A percentile compares a stretch with the other conserved stretches of the same genome.
Evolutionary conservation across 2,329 filamentous ascomycete species (phyloP).

Genomic region (Diaporthe humulicola): DNA sequence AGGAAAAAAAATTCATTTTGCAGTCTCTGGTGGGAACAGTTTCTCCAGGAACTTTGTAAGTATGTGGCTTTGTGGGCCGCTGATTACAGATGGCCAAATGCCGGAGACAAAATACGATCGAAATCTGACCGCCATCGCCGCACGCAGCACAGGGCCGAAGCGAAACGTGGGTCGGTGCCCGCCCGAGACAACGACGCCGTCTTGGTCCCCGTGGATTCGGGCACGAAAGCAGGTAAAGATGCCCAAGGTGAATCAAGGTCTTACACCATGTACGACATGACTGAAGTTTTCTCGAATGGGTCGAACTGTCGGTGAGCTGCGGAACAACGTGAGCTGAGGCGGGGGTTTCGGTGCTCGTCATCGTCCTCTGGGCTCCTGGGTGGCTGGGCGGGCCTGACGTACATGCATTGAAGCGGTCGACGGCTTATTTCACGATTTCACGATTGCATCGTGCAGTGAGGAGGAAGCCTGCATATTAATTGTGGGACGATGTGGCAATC

Average conservation of each 20-base stretch:
- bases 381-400: conserved; percentile 37
- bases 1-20: conserved; percentile 27
- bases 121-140: conserved; percentile 40
- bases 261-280: conserved; percentile 34
- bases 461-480: conserved; percentile 32
- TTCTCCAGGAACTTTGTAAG: conserved; percentile 26
- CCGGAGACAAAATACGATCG: conserved; percentile 19
- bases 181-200: conserved; percentile 36
- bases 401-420: conserved; percentile 26
- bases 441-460: conserved; percentile 34
- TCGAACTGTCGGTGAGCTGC: conserved; percentile 40
- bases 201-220: conserved; percentile 39
- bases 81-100: conserved; percentile 30
- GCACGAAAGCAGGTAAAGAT: conserved; percentile 35
- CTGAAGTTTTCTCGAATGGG: conserved; percentile 35
- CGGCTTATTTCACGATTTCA: conserved; percentile 21
- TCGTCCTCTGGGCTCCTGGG: conserved; percentile 20
- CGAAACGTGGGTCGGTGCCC: conserved; percentile 41
- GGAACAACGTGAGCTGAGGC: conserved; percentile 28
- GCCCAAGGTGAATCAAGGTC: conserved; percentile 38
- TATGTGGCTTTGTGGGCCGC: conserved; percentile 37
- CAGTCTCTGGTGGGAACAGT: conserved; percentile 27
- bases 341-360: conserved; percentile 27
- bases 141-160: conserved; percentile 37
- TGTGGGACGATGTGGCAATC: conserved; percentile 39